Percentiles rank a stretch among this genome's conserved stretches.
These are phyloP conservation scores for Smittium mucronatum DNA, from an alignment of 371 early-diverging fungal genomes.

Conservation along the genomic window DNA sequence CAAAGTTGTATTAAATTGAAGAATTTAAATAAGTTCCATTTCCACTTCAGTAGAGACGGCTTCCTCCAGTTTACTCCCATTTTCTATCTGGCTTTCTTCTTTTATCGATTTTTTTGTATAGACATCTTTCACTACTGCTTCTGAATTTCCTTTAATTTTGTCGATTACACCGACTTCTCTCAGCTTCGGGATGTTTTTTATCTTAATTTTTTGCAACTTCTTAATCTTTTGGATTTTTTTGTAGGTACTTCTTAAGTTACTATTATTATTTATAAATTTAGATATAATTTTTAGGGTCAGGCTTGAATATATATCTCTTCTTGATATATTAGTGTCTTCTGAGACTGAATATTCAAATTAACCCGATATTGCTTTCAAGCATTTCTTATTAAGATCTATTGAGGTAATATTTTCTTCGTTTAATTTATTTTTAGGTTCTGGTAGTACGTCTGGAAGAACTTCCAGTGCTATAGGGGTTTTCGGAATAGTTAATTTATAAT, in stretches of 20 bases:
- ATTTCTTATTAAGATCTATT: not conserved
- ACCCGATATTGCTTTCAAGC: not conserved
- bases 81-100: not conserved
- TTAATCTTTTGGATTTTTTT: not conserved
- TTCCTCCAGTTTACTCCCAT: not conserved
- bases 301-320: not conserved
- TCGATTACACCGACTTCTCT: not conserved
- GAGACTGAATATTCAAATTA: not conserved
- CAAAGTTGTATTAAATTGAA: not conserved
- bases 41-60: not conserved
- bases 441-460: not conserved
- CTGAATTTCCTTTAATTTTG: not conserved
- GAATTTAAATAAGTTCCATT: not conserved
- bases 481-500: not conserved
- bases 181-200: not conserved
- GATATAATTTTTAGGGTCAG: not conserved
- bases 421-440: not conserved
- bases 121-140: not conserved
- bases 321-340: not conserved
- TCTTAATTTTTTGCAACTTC: not conserved
- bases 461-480: not conserved
- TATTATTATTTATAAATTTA: not conserved
- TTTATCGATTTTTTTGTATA: not conserved
- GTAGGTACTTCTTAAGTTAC: not conserved
- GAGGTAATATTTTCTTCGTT: not conserved